phyloP scores from a whole-genome alignment of 495 filamentous ascomycete species.

The Aspergillus homomorphus region DNA sequence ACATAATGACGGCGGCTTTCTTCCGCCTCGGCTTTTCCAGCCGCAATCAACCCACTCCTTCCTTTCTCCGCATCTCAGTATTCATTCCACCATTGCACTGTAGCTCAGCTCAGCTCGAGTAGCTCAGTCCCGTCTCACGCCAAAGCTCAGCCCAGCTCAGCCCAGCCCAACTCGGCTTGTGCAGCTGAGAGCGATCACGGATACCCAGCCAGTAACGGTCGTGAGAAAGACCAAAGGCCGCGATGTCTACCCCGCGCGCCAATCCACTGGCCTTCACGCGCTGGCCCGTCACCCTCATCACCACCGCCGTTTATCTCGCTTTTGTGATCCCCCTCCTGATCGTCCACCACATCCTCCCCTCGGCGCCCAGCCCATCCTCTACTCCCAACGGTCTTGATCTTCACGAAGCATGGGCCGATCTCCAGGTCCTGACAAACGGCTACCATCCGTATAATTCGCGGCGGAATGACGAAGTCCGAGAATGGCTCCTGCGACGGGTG shows the following conservation, averaged over 20 bases:
- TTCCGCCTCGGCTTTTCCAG: not conserved
- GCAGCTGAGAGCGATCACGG: not conserved
- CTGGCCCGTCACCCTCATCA: slow-evolving; percentile 70
- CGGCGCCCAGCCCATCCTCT: slow-evolving; percentile 51
- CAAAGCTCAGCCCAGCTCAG: slow-evolving; percentile 1
- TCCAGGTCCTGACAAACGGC: slow-evolving; percentile 66
- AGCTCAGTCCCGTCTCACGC: no score
- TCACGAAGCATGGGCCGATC: slow-evolving; percentile 81
- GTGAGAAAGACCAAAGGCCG: slow-evolving; percentile 11
- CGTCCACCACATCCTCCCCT: slow-evolving; percentile 71
- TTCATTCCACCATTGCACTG: not conserved
- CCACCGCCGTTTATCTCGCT: slow-evolving; percentile 64
- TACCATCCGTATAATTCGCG: slow-evolving; percentile 89
- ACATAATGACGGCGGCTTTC: not conserved
- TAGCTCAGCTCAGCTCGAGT: not conserved
- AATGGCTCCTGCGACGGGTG: slow-evolving; percentile 72
- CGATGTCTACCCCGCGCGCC: slow-evolving; percentile 33
- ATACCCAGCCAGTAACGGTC: no score
- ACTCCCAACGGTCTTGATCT: slow-evolving; percentile 65
- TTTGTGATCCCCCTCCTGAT: slow-evolving; percentile 67
- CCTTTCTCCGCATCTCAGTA: not conserved
- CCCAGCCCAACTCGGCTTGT: not conserved
- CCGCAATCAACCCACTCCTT: not conserved
- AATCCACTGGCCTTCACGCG: slow-evolving; percentile 63
- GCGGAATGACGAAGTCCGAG: slow-evolving; percentile 73